A percentile compares a stretch with the other conserved stretches of the same genome.
Evolutionary conservation across 345 rosid genomes (phyloP).

Genomic region (Citrus unshiu): DNA sequence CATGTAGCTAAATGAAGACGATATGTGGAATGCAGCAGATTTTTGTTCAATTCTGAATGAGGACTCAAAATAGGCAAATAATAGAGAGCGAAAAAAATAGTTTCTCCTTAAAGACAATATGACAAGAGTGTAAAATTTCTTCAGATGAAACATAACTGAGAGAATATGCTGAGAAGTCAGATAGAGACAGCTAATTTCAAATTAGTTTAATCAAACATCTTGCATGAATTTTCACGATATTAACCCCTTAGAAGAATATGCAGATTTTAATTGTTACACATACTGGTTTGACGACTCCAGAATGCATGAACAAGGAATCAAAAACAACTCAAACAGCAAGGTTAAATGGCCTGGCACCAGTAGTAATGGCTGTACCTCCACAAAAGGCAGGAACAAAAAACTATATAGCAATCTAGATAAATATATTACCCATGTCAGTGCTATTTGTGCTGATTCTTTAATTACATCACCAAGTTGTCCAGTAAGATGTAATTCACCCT

Average conservation of each 20-base stretch:
- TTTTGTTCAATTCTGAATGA: background rate
- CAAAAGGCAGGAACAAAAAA: background rate
- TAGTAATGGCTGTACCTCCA: background rate
- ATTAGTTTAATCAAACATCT: background rate
- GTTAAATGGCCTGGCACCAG: background rate
- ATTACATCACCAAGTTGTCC: slow-evolving; percentile 99
- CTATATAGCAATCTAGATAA: background rate
- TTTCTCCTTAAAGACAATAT: background rate
- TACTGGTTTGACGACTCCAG: background rate
- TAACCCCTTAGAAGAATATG: background rate
- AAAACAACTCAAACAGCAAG: background rate
- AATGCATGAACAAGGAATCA: background rate
- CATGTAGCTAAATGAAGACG: background rate
- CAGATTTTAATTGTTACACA: background rate
- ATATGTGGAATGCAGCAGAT: background rate
- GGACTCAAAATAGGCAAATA: background rate
- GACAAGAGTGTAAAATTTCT: background rate
- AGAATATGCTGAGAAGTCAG: background rate
- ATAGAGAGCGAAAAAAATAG: background rate
- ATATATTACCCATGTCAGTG: slow-evolving; percentile 89
- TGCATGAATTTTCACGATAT: background rate
- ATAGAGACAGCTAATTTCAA: background rate
- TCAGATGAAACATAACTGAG: background rate
- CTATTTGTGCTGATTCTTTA: slow-evolving; percentile 97
- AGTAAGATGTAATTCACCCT: slow-evolving; percentile 92